Evolutionary conservation across 371 early-diverging fungal genomes (phyloP).

Genomic region (Parasitella parasitica): DNA sequence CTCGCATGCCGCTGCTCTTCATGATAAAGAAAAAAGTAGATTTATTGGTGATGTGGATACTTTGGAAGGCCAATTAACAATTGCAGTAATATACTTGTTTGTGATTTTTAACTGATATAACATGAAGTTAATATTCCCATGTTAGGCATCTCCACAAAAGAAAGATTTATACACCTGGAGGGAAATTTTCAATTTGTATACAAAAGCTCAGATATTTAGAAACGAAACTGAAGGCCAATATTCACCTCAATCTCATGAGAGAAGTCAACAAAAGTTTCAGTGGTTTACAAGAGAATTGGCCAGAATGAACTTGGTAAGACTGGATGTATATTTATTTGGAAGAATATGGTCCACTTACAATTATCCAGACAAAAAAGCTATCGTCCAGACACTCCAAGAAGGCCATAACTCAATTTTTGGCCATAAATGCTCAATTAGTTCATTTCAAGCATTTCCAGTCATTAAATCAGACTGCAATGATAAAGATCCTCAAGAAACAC

Average conservation of each 20-base stretch:
- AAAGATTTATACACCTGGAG: constrained; percentile 64
- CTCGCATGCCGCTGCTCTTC: constrained; percentile 43
- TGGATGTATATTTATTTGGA: background rate
- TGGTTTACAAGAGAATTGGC: constrained; percentile 53
- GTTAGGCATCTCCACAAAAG: constrained; percentile 22
- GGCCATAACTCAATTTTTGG: constrained; percentile 54
- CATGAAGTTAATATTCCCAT: background rate
- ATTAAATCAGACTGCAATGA: constrained; percentile 72
- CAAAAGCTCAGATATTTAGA: constrained; percentile 65
- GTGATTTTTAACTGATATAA: no score
- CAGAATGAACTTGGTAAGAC: constrained; percentile 32
- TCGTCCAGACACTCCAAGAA: constrained; percentile 34
- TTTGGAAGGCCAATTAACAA: constrained; percentile 39
- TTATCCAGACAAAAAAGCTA: constrained; percentile 23
- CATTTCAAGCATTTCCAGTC: constrained; percentile 61
- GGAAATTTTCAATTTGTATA: constrained; percentile 67
- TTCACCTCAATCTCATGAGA: constrained; percentile 23
- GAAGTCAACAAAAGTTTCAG: constrained; percentile 47
- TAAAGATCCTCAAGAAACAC: constrained; percentile 79
- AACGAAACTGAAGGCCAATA: constrained; percentile 41
- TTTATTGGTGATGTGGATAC: constrained; percentile 41
- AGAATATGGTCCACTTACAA: background rate
- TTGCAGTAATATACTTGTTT: constrained; percentile 31
- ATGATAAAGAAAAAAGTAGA: constrained; percentile 37
- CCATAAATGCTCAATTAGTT: constrained; percentile 71